Conservation (phyloP, 2,329 filamentous ascomycete genomes). For the Sporothrix humicola region DNA sequence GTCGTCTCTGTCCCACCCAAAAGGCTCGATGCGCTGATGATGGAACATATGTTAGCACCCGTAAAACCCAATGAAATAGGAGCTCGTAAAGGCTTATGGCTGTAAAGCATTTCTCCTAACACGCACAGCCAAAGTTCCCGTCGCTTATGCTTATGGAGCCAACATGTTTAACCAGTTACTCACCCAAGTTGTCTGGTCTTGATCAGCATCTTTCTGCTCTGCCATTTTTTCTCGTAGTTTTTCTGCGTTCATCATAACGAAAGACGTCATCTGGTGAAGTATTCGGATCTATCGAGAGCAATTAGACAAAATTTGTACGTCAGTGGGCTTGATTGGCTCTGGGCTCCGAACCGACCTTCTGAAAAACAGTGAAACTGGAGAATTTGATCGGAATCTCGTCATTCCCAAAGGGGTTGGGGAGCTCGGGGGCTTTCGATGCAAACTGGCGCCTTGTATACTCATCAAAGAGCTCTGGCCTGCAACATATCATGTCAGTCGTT, state of each 20-base stretch:
- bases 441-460: slow-evolving; percentile 93
- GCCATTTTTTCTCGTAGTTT: slow-evolving; percentile 85
- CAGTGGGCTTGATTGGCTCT: neutral
- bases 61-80: no score
- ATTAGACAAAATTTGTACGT: neutral
- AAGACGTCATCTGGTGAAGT: slow-evolving; percentile 85
- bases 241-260: slow-evolving; percentile 87
- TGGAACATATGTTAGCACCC: neutral
- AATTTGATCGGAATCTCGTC: slow-evolving; percentile 77
- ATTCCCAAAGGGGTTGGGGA: slow-evolving; percentile 79
- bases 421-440: slow-evolving; percentile 74
- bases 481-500: neutral
- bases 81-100: no score
- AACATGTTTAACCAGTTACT: slow-evolving; percentile 42
- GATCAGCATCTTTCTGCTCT: slow-evolving; percentile 79
- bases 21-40: slow-evolving; percentile 72
- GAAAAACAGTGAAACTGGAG: slow-evolving; percentile 78
- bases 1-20: slow-evolving; percentile 88
- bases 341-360: slow-evolving; percentile 61
- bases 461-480: slow-evolving; percentile 84
- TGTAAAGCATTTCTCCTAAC: no score
- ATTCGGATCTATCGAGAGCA: slow-evolving; percentile 65
- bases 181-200: slow-evolving; percentile 88
- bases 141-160: neutral
- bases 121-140: slow-evolving; percentile 36